Percentiles rank a stretch among this genome's conserved stretches.
These are phyloP conservation scores for Cryptomeria japonica DNA, from an alignment of 75 land plant species.

Conservation along the genomic window DNA sequence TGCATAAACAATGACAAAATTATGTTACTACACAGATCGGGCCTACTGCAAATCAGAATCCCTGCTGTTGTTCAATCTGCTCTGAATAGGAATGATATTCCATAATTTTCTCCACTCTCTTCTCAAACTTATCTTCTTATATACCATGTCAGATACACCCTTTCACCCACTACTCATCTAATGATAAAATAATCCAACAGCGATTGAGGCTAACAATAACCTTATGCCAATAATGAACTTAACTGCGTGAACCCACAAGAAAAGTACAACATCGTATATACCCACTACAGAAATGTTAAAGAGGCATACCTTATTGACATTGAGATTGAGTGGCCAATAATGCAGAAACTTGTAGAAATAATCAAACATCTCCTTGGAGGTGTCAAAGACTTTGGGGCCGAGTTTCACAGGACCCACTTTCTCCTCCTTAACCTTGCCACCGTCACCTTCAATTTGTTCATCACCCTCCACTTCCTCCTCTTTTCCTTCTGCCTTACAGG, in stretches of 20 bases:
- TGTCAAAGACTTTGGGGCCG: slow-evolving; percentile 67
- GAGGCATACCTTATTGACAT: slow-evolving; percentile 70
- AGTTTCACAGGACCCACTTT: slow-evolving; percentile 39
- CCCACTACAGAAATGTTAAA: neutral
- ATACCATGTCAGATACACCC: too few relatives aligned
- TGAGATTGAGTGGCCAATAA: slow-evolving; percentile 55
- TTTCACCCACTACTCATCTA: neutral
- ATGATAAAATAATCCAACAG: neutral
- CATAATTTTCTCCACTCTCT: too few relatives aligned
- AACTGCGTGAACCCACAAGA: neutral
- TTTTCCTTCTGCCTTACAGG: neutral
- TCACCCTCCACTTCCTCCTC: neutral
- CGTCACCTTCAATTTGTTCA: neutral
- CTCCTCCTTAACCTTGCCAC: slow-evolving; percentile 9
- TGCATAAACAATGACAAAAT: too few relatives aligned
- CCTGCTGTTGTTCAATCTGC: too few relatives aligned
- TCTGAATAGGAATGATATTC: too few relatives aligned
- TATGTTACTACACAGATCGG: too few relatives aligned
- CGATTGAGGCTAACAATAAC: neutral
- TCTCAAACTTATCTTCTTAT: too few relatives aligned
- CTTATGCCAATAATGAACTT: neutral
- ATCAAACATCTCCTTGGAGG: slow-evolving; percentile 75
- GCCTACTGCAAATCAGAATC: too few relatives aligned
- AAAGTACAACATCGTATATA: neutral
- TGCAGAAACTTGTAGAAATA: slow-evolving; percentile 82